Evolutionary conservation across 768 basidiomycete species (phyloP).

Genomic region (Leccinum obscurum): DNA sequence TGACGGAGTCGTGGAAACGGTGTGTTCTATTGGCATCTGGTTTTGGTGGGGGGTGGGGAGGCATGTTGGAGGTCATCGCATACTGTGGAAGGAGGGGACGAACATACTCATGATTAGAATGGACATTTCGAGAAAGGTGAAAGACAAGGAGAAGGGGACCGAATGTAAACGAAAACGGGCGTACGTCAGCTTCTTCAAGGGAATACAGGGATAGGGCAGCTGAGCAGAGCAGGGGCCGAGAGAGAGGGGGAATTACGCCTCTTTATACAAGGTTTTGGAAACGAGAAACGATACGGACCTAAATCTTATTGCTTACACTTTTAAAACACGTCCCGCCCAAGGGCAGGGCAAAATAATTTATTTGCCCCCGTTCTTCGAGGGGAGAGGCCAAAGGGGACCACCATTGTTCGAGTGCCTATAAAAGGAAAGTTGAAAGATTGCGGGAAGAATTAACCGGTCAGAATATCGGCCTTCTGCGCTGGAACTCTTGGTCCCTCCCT

Average conservation of each 20-base stretch:
- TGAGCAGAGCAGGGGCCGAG: slow-evolving; percentile 31
- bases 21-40: slow-evolving; percentile 35
- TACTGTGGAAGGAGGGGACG: slow-evolving; percentile 24
- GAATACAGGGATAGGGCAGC: slow-evolving; percentile 24
- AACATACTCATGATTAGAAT: slow-evolving; percentile 35
- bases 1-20: slow-evolving; percentile 25
- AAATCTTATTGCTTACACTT: slow-evolving; percentile 33
- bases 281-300: slow-evolving; percentile 5
- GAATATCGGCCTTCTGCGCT: slow-evolving; percentile 36
- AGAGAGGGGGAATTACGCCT: slow-evolving; percentile 16
- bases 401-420: slow-evolving; percentile 34
- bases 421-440: slow-evolving; percentile 34
- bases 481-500: slow-evolving; percentile 25
- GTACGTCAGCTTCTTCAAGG: slow-evolving; percentile 36
- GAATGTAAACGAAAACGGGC: slow-evolving; percentile 33
- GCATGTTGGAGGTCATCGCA: slow-evolving; percentile 39
- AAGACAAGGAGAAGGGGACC: slow-evolving; percentile 21
- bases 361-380: slow-evolving; percentile 9
- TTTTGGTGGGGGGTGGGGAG: slow-evolving; percentile 28
- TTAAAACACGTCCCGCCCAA: slow-evolving; percentile 29
- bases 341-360: slow-evolving; percentile 10
- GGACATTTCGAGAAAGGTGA: slow-evolving; percentile 1
- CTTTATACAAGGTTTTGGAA: slow-evolving; percentile 39
- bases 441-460: slow-evolving; percentile 29
- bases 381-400: slow-evolving; percentile 22